Conservation (phyloP, 441 rosid genomes). For the Dalechampia spathulata region DNA sequence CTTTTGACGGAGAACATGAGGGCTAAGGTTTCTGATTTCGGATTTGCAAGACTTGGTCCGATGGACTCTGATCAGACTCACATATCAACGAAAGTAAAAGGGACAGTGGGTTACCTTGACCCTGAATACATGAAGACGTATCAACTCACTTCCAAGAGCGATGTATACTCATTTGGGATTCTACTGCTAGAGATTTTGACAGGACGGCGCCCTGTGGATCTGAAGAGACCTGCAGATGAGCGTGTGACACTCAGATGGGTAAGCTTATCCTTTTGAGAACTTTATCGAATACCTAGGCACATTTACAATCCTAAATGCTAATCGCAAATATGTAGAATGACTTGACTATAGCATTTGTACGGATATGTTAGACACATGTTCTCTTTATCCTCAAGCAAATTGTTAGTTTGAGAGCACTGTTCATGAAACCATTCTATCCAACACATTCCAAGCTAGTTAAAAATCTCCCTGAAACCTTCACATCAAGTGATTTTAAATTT, state of each 20-base stretch:
- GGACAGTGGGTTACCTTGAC: slow-evolving; percentile 93
- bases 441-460: not conserved
- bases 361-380: not conserved
- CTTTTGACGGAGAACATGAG: slow-evolving; percentile 82
- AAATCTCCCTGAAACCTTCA: not conserved
- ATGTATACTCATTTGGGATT: slow-evolving; percentile 86
- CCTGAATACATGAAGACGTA: slow-evolving; percentile 94
- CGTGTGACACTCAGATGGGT: slow-evolving; percentile 87
- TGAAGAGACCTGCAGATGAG: slow-evolving; percentile 45
- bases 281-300: no score
- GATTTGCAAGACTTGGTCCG: slow-evolving; percentile 76
- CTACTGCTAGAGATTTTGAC: slow-evolving; percentile 83
- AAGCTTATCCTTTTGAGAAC: slow-evolving; percentile 29
- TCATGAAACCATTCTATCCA: not conserved
- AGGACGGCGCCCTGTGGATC: slow-evolving; percentile 88
- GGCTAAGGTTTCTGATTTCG: slow-evolving; percentile 95
- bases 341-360: not conserved
- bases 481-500: not conserved
- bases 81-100: slow-evolving; percentile 80
- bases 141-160: slow-evolving; percentile 86
- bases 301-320: not conserved
- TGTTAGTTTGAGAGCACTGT: not conserved
- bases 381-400: not conserved
- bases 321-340: not conserved
- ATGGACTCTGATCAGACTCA: slow-evolving; percentile 66